Evolutionary conservation across 2,329 filamentous ascomycete species (phyloP).

Genomic region (Aureobasidium sp.): DNA sequence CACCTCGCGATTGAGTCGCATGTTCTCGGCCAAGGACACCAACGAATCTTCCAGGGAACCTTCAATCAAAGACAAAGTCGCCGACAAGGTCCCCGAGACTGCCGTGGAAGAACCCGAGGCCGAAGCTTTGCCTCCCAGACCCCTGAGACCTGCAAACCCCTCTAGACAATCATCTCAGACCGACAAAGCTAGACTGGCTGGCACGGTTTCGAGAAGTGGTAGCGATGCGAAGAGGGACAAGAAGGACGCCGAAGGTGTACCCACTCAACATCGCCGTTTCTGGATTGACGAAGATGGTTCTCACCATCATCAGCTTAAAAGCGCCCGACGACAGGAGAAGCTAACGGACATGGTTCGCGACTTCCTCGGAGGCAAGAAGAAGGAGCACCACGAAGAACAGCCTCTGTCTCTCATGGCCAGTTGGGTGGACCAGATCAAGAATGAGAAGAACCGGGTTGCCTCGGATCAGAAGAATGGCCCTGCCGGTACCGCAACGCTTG

Average conservation of each 20-base stretch:
- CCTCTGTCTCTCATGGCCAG: slow-evolving; percentile 88
- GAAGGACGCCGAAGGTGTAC: slow-evolving; percentile 2
- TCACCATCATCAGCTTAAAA: slow-evolving; percentile 83
- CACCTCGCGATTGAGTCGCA: slow-evolving; percentile 31
- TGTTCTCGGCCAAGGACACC: slow-evolving; percentile 32
- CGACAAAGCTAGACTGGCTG: slow-evolving; percentile 17
- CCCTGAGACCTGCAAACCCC: slow-evolving; percentile 18
- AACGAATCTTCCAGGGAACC: slow-evolving; percentile 13
- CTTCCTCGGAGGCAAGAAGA: slow-evolving; percentile 71
- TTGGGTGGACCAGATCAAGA: slow-evolving; percentile 90
- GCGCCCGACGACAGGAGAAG: slow-evolving; percentile 87
- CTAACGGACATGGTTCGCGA: slow-evolving; percentile 83
- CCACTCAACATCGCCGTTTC: slow-evolving; percentile 38
- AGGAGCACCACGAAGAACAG: slow-evolving; percentile 61
- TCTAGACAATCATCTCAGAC: slow-evolving; percentile 25
- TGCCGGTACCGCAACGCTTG: slow-evolving; percentile 67
- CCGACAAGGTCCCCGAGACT: slow-evolving; percentile 22
- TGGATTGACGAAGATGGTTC: slow-evolving; percentile 55
- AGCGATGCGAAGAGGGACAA: slow-evolving; percentile 24
- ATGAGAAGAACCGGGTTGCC: slow-evolving; percentile 68
- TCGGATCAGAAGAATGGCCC: slow-evolving; percentile 69
- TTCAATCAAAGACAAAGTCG: slow-evolving; percentile 16
- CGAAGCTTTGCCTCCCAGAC: slow-evolving; percentile 10
- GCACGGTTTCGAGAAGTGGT: slow-evolving; percentile 19
- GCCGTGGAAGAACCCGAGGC: slow-evolving; percentile 20